Percentiles rank a stretch among this genome's conserved stretches.
Evolutionary conservation across 192 early-diverging fungal genomes (phyloP).

Genomic region (Entomortierella lignicola): DNA sequence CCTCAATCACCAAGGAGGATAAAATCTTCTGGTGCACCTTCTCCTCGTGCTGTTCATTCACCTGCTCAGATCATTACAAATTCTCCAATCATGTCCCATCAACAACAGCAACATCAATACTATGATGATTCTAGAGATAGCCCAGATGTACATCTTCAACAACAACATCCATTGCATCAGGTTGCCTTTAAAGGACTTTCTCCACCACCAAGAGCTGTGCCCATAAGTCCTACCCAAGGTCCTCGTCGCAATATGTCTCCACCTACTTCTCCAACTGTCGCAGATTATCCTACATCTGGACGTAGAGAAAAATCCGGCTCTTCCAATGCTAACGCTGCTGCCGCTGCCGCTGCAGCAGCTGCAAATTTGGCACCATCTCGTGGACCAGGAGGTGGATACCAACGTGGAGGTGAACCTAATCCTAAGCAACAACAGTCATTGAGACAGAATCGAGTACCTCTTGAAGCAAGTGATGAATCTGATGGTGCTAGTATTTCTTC

Average conservation of each 20-base stretch:
- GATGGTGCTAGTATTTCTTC: conserved; percentile 24
- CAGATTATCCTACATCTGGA: conserved; percentile 1
- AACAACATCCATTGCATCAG: conserved; percentile 39
- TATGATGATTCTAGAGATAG: background rate
- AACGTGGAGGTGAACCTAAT: conserved; percentile 7
- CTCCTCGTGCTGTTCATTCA: background rate
- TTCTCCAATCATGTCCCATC: background rate
- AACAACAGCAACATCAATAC: conserved; percentile 13
- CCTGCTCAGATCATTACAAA: background rate
- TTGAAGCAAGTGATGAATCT: conserved; percentile 1
- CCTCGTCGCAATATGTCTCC: conserved; percentile 3
- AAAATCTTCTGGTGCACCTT: background rate
- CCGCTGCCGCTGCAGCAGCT: background rate
- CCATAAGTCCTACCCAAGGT: conserved; percentile 2
- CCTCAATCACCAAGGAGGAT: background rate
- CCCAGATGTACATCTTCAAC: conserved; percentile 23
- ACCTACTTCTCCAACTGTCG: conserved; percentile 8
- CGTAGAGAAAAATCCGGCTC: background rate
- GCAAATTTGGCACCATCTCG: conserved; percentile 9
- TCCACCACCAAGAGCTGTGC: conserved; percentile 30
- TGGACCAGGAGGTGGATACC: conserved; percentile 40
- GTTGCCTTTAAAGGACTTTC: conserved; percentile 48
- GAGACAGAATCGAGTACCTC: background rate
- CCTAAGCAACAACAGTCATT: background rate
- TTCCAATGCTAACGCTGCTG: background rate